Conservation (phyloP, 768 basidiomycete genomes). For the Rossbeevera mucosa region DNA sequence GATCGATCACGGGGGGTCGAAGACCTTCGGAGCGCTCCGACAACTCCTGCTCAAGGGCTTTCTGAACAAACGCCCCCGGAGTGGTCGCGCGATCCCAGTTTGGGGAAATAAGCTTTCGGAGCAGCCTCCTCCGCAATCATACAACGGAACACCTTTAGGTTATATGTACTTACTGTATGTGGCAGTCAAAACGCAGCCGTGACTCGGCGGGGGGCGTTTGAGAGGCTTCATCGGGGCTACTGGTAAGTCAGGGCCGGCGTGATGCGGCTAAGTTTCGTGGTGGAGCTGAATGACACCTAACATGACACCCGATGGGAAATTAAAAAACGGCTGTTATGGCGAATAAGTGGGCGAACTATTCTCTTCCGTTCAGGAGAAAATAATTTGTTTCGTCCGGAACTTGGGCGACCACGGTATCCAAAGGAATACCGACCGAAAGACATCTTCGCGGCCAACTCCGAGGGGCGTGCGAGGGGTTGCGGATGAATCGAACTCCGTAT, state of each 20-base stretch:
- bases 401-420: neutral
- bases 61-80: neutral
- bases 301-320: neutral
- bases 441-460: neutral
- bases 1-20: neutral
- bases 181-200: neutral
- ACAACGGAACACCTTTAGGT: neutral
- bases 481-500: neutral
- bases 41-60: too few relatives aligned
- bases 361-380: neutral
- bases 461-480: neutral
- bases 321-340: neutral
- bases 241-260: neutral
- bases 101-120: constrained; percentile 3
- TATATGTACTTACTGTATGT: neutral
- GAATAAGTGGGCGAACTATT: neutral
- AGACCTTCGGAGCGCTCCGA: neutral
- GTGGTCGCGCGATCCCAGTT: neutral
- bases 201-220: neutral
- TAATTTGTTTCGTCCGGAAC: neutral
- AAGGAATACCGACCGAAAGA: neutral
- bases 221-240: neutral
- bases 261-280: neutral
- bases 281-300: too few relatives aligned
- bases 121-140: neutral